Evolutionary conservation across 306 rosid species (phyloP).

Genomic region (Carpinus viminea): DNA sequence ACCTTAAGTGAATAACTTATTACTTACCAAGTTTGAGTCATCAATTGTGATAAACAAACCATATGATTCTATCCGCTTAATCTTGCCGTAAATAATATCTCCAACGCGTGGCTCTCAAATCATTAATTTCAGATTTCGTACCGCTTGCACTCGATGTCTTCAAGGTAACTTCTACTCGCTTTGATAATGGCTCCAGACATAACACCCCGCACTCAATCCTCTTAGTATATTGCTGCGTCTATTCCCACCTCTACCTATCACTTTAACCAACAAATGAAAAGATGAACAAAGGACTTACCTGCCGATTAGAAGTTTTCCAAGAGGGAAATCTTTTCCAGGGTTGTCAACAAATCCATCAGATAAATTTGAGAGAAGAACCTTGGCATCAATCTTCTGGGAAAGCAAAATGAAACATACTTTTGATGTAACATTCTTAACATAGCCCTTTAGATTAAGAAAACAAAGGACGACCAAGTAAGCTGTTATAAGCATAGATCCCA

Average conservation of each 20-base stretch:
- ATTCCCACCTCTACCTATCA: constrained; percentile 16
- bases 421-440: constrained; percentile 69
- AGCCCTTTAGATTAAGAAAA: constrained; percentile 55
- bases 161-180: constrained; percentile 85
- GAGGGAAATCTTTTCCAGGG: constrained; percentile 74
- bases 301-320: constrained; percentile 81
- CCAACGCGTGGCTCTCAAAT: constrained; percentile 63
- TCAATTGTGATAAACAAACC: constrained; percentile 86
- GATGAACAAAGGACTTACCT: constrained; percentile 24
- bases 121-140: constrained; percentile 41
- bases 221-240: constrained; percentile 31
- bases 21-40: constrained; percentile 60
- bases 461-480: constrained; percentile 14
- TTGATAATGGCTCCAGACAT: constrained; percentile 82
- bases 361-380: constrained; percentile 75
- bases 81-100: constrained; percentile 67
- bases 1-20: background rate
- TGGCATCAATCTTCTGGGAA: constrained; percentile 84
- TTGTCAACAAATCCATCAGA: constrained; percentile 64
- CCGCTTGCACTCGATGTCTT: constrained; percentile 47
- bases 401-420: constrained; percentile 88
- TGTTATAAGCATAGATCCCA: constrained; percentile 3
- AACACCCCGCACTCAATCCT: constrained; percentile 64
- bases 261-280: constrained; percentile 2
- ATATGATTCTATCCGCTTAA: constrained; percentile 79